Base-by-base conservation (phyloP, 768 basidiomycete species). In the Kwoniella dendrophila region DNA sequence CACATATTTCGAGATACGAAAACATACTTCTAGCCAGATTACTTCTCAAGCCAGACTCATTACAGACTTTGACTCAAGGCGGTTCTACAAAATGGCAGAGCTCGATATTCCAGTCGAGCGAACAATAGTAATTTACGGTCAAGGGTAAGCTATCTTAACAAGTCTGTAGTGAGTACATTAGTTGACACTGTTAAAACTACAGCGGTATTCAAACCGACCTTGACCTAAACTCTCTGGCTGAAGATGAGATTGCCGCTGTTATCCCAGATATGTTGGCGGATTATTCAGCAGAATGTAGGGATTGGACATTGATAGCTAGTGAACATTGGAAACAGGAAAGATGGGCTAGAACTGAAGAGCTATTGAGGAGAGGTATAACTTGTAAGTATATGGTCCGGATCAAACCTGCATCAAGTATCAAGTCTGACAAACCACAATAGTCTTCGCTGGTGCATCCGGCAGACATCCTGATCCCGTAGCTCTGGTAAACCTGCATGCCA, bases 301-400 rank as follows among this genome's bases (percentile, higher is more conserved):
- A 78, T 44, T 78, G 78, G 78, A 69, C 73, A 8, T 44, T 74
- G 36, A 55, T 94, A 22, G 91, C 92, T 8, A 86, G 86, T 16
- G 92, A 94, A 79, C 94, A 95, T 72, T 92, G 91, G 89, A 81
- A 88, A 64, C 84, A 86, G 68, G 89, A 88, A 0, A 84, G 86
- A 66, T 80, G 89, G 50, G 85, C 86, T 26, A 87, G 86, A 7
- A 92, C 92, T 12, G 88, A 92, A 77, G 85, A 84, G 67, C 87
- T 94, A 49, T 86, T 87, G 29, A 79, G 81, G 32, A 82, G 84
- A 50, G 92, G 77, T 41, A 67, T 82, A 1, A 62, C 75, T 45
- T 54, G 80, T 82, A 47, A 70, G 65, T n/a, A n/a, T n/a, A n/a
- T n/a, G n/a, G n/a, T n/a, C n/a, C n/a, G 2, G 22, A 27, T 41